Evolutionary conservation across 805 yeast genomes (phyloP).

Genomic region (Suhomyces sp.): DNA sequence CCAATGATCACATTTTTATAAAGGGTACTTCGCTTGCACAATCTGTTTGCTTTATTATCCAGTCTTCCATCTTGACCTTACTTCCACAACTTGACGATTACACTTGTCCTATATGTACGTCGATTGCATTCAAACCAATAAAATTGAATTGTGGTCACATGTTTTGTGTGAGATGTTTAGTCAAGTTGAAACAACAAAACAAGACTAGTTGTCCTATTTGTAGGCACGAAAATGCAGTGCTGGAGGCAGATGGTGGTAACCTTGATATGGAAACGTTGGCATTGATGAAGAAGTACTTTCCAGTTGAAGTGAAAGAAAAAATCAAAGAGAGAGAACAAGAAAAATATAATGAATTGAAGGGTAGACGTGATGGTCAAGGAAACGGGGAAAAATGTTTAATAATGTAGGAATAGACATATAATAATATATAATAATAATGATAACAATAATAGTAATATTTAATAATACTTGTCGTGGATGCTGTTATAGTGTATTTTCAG

Average conservation of each 20-base stretch:
- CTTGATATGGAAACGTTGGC: conserved; percentile 54
- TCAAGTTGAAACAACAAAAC: conserved; percentile 59
- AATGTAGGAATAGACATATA: too few relatives aligned
- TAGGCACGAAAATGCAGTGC: conserved; percentile 50
- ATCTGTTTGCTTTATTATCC: conserved; percentile 55
- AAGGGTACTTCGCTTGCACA: conserved; percentile 52
- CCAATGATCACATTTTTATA: conserved; percentile 42
- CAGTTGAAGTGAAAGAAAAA: conserved; percentile 64
- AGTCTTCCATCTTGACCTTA: conserved; percentile 51
- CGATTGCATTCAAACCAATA: conserved; percentile 72
- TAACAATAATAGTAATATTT: neutral
- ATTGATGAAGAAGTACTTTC: conserved; percentile 60
- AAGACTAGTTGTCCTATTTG: conserved; percentile 71
- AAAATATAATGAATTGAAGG: conserved; percentile 31
- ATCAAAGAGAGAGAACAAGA: conserved; percentile 50
- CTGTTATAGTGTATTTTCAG: too few relatives aligned
- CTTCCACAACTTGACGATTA: conserved; percentile 78
- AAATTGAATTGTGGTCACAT: conserved; percentile 62
- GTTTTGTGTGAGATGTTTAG: conserved; percentile 71
- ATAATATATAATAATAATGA: neutral
- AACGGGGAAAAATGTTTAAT: too few relatives aligned
- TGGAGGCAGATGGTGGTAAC: conserved; percentile 57
- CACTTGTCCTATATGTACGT: conserved; percentile 69
- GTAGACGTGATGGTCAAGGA: conserved; percentile 10
- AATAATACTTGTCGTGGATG: too few relatives aligned